Evolutionary conservation across 257 asterid genomes (phyloP).

Genomic region (Przewalskia tangutica): DNA sequence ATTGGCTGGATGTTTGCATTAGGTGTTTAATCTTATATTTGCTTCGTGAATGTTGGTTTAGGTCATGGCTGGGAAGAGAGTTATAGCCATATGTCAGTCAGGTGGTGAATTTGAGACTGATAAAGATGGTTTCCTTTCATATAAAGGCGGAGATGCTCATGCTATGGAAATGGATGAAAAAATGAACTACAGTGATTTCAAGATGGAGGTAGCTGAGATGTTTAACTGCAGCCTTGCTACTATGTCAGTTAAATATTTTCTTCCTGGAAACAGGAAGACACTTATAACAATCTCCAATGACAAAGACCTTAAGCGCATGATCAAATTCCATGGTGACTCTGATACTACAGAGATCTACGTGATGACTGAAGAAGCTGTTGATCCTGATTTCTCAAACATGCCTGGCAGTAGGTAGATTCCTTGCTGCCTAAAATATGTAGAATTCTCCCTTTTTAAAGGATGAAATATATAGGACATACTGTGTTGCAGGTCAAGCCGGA

Average conservation of each 20-base stretch:
- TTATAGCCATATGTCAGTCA: conserved; percentile 89
- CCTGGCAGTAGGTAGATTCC: conserved; percentile 87
- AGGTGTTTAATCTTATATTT: conserved; percentile 8
- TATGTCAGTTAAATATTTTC: conserved; percentile 70
- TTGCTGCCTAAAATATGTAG: conserved; percentile 10
- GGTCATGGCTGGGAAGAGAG: conserved; percentile 62
- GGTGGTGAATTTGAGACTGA: conserved; percentile 90
- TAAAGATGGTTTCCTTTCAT: conserved; percentile 55
- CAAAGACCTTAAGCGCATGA: conserved; percentile 86
- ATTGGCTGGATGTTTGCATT: neutral
- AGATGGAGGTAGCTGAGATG: conserved; percentile 86
- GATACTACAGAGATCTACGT: conserved; percentile 67
- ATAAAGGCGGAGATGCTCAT: conserved; percentile 97
- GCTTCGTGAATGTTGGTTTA: conserved; percentile 15
- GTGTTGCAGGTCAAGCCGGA: conserved; percentile 87
- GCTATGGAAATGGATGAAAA: conserved; percentile 88
- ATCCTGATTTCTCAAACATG: conserved; percentile 72
- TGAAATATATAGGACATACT: conserved; percentile 19
- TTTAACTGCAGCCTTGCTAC: conserved; percentile 46
- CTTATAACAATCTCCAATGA: conserved; percentile 86
- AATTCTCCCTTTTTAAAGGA: conserved; percentile 12
- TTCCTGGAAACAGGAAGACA: conserved; percentile 90
- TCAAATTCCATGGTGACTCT: conserved; percentile 59
- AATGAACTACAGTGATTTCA: conserved; percentile 69
- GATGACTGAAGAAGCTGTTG: conserved; percentile 61